Evolutionary conservation across 2,329 filamentous ascomycete species (phyloP).

Genomic region (Cercospora zeina): DNA sequence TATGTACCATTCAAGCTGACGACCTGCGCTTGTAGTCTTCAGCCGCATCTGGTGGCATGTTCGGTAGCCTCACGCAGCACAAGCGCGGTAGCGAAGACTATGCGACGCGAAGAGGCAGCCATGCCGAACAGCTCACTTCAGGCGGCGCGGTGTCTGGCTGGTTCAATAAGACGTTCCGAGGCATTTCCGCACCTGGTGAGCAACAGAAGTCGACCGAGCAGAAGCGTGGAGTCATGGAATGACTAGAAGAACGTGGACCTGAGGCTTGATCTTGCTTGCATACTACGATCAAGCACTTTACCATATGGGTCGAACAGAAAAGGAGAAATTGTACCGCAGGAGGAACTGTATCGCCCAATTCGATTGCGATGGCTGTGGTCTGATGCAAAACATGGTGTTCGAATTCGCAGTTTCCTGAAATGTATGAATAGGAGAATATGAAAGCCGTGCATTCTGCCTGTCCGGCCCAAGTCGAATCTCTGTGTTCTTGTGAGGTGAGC

Average conservation of each 20-base stretch:
- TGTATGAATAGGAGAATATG: not conserved
- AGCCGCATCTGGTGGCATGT: constrained; percentile 33
- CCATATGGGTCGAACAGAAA: not conserved
- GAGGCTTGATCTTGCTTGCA: constrained; percentile 4
- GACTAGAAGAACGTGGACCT: constrained; percentile 17
- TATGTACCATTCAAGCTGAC: not conserved
- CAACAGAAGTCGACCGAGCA: constrained; percentile 18
- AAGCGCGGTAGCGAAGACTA: constrained; percentile 41
- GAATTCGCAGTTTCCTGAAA: not conserved
- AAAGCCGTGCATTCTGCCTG: not conserved
- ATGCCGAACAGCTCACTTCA: constrained; percentile 27
- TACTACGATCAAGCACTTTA: not conserved
- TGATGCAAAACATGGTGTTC: not conserved
- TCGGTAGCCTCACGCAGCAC: constrained; percentile 33
- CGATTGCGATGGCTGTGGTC: not conserved
- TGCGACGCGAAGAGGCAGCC: constrained; percentile 35
- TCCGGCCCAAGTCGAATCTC: not conserved
- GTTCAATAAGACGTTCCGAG: constrained; percentile 38
- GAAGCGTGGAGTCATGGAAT: constrained; percentile 35
- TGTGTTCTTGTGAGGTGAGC: not conserved
- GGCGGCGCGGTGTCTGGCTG: constrained; percentile 33
- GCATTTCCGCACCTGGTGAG: constrained; percentile 24
- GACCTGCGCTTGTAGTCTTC: constrained; percentile 26
- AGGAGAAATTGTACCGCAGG: not conserved
- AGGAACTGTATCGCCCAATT: not conserved